Evolutionary conservation across 208 protist species (phyloP), one percentile per base, ranked within the genome.

Genomic region (Acanthamoeba royreba): DNA sequence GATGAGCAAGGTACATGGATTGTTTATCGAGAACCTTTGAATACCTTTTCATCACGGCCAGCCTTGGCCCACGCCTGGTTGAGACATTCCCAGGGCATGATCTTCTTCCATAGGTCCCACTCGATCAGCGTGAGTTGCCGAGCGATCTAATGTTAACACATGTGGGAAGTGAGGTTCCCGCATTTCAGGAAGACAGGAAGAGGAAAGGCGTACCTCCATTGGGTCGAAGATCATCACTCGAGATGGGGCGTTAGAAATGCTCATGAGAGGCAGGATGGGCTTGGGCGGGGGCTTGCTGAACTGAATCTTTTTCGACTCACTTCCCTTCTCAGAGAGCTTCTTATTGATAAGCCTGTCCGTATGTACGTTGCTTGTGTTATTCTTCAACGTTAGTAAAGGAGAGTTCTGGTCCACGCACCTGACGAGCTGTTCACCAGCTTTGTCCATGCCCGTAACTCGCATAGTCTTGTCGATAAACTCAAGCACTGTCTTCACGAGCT

Each of bases 41-140:
- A 42, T 22, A 87, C 66, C 19, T 92, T 49, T 33, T 95, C 93
- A 13, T 96, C 66, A 22, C 93, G 88, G 2, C 86, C 81, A 11
- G 35, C 28, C 52, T 96, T 96, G 22, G 95, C 90, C 96, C 96
- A 97, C 13, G 87, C 88, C 40, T 95, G 69, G 46, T 53, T 40
- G 15, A 96, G 55, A 40, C 77, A 96, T n/a, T 97, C 96, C 45
- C 93, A 94, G 0, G 94, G 66, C 55, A 93, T 87, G 46, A 97
- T 97, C 11, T 85, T 92, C 58, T 94, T 81, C 7, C 66, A 97
- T 0, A 96, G n/a, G 25, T 83, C 55, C 0, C 31, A 92, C 40
- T 97, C 96, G 55, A 96, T 90, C 0, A 97, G 52, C 28, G 95
- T 95, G 8, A 97, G 42, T 58, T 97, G 96, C 33, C 96, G 77